phyloP scores from a whole-genome alignment of 495 filamentous ascomycete genomes.

The Lepraria neglecta region DNA sequence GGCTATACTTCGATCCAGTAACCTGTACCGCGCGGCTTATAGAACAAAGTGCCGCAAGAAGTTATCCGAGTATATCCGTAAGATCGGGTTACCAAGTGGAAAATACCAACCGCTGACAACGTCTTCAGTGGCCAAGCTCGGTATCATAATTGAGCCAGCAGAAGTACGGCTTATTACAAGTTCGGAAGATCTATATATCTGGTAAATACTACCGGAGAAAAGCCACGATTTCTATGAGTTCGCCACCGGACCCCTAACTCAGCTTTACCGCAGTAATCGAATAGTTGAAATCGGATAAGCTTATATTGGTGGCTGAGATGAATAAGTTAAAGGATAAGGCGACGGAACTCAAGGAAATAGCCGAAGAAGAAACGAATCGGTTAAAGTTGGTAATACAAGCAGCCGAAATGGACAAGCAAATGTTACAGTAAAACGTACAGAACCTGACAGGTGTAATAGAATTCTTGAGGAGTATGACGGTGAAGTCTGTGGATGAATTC shows the following conservation, averaged over 20 bases:
- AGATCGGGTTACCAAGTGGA: too few species aligned
- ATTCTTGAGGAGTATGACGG: too few species aligned
- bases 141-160: constrained; percentile 19
- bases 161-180: constrained; percentile 20
- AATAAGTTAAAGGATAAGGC: constrained; percentile 14
- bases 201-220: constrained; percentile 14
- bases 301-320: constrained; percentile 7
- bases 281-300: constrained; percentile 8
- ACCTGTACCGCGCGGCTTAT: too few species aligned
- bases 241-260: too few species aligned
- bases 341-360: constrained; percentile 10
- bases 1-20: too few species aligned
- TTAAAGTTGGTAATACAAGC: constrained; percentile 14
- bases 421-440: constrained; percentile 17
- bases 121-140: constrained; percentile 19
- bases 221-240: too few species aligned
- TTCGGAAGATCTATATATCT: constrained; percentile 10
- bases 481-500: too few species aligned
- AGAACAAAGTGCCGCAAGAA: too few species aligned
- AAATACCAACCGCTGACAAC: too few species aligned
- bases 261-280: constrained; percentile 19
- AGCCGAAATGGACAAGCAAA: constrained; percentile 12
- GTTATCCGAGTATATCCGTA: too few species aligned
- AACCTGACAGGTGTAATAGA: constrained; percentile 8
- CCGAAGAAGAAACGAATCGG: constrained; percentile 13